A percentile compares a stretch with the other conserved stretches of the same genome.
Conservation (phyloP, 2,329 filamentous ascomycete species). For the Hirsutella minnesotensis region DNA sequence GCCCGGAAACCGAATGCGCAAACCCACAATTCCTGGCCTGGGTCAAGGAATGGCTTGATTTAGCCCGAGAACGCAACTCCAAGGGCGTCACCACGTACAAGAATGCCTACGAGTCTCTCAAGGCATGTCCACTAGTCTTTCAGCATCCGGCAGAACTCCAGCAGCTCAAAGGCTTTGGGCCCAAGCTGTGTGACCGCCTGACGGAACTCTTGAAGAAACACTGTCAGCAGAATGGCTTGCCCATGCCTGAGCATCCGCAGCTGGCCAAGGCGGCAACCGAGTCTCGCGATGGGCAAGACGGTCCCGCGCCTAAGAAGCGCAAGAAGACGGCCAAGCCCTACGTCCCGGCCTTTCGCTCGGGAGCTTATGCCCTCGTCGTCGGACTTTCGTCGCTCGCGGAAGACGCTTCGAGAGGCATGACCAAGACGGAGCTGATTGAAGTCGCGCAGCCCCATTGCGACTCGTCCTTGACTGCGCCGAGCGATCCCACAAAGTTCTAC, state of each 20-base stretch:
- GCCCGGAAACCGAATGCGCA: slow-evolving; percentile 32
- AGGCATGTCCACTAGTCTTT: slow-evolving; percentile 59
- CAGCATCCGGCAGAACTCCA: slow-evolving; percentile 62
- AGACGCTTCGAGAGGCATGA: slow-evolving; percentile 40
- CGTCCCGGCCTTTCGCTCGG: slow-evolving; percentile 60
- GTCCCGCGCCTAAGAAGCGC: slow-evolving; percentile 34
- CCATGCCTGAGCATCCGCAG: slow-evolving; percentile 50
- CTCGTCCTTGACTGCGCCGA: slow-evolving; percentile 57
- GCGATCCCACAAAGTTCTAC: slow-evolving; percentile 56
- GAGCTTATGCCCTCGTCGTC: slow-evolving; percentile 60
- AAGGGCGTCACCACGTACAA: slow-evolving; percentile 64
- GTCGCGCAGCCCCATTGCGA: slow-evolving; percentile 62
- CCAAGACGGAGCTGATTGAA: slow-evolving; percentile 57
- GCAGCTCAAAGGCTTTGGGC: slow-evolving; percentile 62
- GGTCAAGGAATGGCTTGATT: slow-evolving; percentile 68
- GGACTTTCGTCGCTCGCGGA: slow-evolving; percentile 51
- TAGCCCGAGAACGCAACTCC: slow-evolving; percentile 54
- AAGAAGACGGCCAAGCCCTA: slow-evolving; percentile 52
- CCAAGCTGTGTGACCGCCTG: slow-evolving; percentile 58
- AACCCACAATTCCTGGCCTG: slow-evolving; percentile 63
- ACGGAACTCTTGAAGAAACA: slow-evolving; percentile 48
- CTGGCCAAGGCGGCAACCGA: slow-evolving; percentile 27
- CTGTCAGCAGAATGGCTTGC: slow-evolving; percentile 54
- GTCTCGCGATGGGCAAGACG: slow-evolving; percentile 22
- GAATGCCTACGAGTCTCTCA: slow-evolving; percentile 66